Percentiles rank a stretch among this genome's conserved stretches.
Conservation (phyloP, 768 basidiomycete genomes). For the Phlebiopsis flavidoalba region DNA sequence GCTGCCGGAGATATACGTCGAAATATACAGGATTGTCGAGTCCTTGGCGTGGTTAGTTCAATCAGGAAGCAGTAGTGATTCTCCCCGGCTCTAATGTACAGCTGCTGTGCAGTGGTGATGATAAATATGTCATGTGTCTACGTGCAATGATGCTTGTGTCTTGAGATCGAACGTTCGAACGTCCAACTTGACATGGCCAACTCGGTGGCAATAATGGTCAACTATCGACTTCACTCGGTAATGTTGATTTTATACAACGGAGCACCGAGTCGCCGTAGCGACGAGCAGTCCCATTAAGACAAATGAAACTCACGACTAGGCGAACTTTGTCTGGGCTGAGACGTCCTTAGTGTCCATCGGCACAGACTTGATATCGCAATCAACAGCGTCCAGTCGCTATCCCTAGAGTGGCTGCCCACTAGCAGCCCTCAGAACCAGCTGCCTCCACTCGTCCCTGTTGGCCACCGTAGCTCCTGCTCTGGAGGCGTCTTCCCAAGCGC, state of each 20-base stretch:
- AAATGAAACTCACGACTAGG: neutral
- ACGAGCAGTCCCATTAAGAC: neutral
- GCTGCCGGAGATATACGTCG: too few relatives aligned
- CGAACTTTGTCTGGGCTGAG: neutral
- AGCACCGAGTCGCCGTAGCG: neutral
- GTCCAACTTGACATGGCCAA: neutral
- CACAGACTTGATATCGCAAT: neutral
- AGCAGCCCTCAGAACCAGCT: conserved; percentile 10
- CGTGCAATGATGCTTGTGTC: too few relatives aligned
- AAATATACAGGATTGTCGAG: too few relatives aligned
- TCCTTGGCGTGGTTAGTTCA: too few relatives aligned
- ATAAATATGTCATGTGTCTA: too few relatives aligned
- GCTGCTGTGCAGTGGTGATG: too few relatives aligned
- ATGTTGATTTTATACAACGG: neutral
- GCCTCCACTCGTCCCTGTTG: conserved; percentile 9
- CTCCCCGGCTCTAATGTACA: too few relatives aligned
- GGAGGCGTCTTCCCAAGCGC: conserved; percentile 11
- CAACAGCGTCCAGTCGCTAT: neutral
- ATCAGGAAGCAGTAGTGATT: too few relatives aligned
- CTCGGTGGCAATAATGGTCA: neutral
- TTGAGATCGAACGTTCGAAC: too few relatives aligned
- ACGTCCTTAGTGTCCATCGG: neutral
- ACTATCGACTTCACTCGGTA: neutral
- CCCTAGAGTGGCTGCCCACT: neutral
- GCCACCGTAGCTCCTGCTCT: neutral